These are phyloP conservation scores for Vinca minor DNA, from an alignment of 257 asterid species.

Conservation along the genomic window DNA sequence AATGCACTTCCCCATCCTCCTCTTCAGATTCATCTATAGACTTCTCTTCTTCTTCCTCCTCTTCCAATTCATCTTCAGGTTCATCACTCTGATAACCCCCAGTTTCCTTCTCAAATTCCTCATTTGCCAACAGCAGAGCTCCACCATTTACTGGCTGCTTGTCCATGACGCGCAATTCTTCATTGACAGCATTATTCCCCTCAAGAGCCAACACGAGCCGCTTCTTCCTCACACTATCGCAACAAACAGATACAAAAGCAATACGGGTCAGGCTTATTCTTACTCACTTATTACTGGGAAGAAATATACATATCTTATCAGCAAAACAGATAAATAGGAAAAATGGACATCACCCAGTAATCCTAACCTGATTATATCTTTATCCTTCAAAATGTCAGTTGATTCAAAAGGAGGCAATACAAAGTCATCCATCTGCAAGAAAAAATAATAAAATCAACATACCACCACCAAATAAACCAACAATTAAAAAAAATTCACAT, in stretches of 20 bases:
- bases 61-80: constrained; percentile 27
- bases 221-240: constrained; percentile 59
- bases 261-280: background rate
- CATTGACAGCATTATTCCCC: constrained; percentile 33
- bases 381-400: constrained; percentile 48
- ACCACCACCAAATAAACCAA: background rate
- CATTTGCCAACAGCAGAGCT: constrained; percentile 59
- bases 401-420: constrained; percentile 77
- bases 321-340: background rate
- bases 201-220: constrained; percentile 28
- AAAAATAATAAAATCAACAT: constrained; percentile 1
- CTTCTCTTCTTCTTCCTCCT: constrained; percentile 24
- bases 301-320: background rate
- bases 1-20: constrained; percentile 15
- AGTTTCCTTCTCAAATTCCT: constrained; percentile 61
- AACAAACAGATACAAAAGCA: constrained; percentile 5
- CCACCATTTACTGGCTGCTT: constrained; percentile 34
- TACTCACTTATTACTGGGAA: background rate
- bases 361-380: constrained; percentile 68
- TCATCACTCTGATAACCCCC: constrained; percentile 56
- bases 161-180: constrained; percentile 35
- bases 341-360: constrained; percentile 2
- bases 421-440: constrained; percentile 64
- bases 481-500: background rate
- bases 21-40: constrained; percentile 19